Conservation (phyloP, 2,329 filamentous ascomycete genomes). For the Coniella lustricola region DNA sequence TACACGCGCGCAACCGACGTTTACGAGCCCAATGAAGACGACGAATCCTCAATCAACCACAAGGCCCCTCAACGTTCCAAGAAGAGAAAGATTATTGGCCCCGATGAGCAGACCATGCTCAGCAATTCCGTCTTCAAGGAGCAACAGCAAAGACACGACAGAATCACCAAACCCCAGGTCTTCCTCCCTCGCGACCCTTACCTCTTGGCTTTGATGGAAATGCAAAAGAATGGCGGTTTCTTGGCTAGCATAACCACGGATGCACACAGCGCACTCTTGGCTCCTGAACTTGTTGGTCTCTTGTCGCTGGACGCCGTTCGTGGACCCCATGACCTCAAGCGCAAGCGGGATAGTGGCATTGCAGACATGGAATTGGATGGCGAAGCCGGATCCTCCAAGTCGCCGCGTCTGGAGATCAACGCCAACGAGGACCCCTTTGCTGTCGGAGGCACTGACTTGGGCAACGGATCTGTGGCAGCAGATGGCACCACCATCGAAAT, state of each 20-base stretch:
- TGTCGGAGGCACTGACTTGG: slow-evolving; percentile 42
- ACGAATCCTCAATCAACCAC: slow-evolving; percentile 51
- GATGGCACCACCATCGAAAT: slow-evolving; percentile 62
- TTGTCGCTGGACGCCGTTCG: slow-evolving; percentile 79
- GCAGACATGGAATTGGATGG: slow-evolving; percentile 66
- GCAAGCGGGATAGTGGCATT: slow-evolving; percentile 85
- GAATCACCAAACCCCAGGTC: slow-evolving; percentile 73
- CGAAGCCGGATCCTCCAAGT: slow-evolving; percentile 56
- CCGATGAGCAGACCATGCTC: slow-evolving; percentile 76
- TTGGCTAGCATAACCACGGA: slow-evolving; percentile 81
- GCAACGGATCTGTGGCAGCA: slow-evolving; percentile 44
- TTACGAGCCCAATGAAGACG: slow-evolving; percentile 54
- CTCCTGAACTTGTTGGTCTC: slow-evolving; percentile 85
- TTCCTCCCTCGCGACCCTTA: slow-evolving; percentile 85
- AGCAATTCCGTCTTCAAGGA: slow-evolving; percentile 72
- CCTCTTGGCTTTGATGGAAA: slow-evolving; percentile 78
- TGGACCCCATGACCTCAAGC: slow-evolving; percentile 74
- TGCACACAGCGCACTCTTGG: slow-evolving; percentile 72
- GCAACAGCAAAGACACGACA: slow-evolving; percentile 77
- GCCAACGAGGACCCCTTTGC: slow-evolving; percentile 55
- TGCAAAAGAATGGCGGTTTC: slow-evolving; percentile 87
- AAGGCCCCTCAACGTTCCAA: slow-evolving; percentile 64
- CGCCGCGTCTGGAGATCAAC: slow-evolving; percentile 61
- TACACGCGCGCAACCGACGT: slow-evolving; percentile 51
- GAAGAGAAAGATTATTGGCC: slow-evolving; percentile 72